Base-by-base conservation (phyloP, 2,329 filamentous ascomycete genomes). In the Penicillium thymicola region DNA sequence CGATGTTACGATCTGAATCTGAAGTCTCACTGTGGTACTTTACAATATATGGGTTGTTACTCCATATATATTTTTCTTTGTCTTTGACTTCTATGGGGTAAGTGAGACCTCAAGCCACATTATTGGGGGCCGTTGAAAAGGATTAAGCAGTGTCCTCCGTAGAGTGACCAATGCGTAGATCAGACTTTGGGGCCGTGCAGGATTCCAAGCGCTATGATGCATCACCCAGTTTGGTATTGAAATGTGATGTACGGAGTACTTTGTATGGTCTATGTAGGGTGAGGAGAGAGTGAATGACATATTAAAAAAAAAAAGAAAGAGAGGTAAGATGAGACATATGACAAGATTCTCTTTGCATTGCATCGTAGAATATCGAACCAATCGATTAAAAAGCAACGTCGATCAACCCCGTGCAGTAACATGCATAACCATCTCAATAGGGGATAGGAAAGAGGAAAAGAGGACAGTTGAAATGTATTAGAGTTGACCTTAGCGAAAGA, bases 281-380 rank as follows among this genome's bases (percentile, higher is more conserved):
- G 14, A 11, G 7, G 21, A 21, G 21, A 13, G 21, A 23, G 7
- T 8, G 23, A 41, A 13, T 41, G 38, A 41, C 38, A 8, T 11
- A 9, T 16, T 41, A 21, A 21, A 21, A n/a, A n/a, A 25, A 25
- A 25, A 25, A 25, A 25, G 25, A 25, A 25, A 25, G n/a, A n/a
- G n/a, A n/a, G n/a, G n/a, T n/a, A n/a, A n/a, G n/a, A 9, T 27
- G 7, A 27, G 7, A 27, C 25, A 21, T n/a, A n/a, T n/a, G 10
- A 40, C 28, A 32, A 5, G 11, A 45, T 10, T 16, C 18, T 28
- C 13, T 44, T 28, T 28, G 27, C 28, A 30, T 45, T 21, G n/a
- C 27, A 46, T 67, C 65, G 68, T 66, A 62, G 61, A 69, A 66
- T 70, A 66, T 65, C 44, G 56, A 58, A 58, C 69, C 67, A 70